Base-by-base conservation (phyloP, 2,329 filamentous ascomycete genomes). In the Furcasterigmium furcatum region DNA sequence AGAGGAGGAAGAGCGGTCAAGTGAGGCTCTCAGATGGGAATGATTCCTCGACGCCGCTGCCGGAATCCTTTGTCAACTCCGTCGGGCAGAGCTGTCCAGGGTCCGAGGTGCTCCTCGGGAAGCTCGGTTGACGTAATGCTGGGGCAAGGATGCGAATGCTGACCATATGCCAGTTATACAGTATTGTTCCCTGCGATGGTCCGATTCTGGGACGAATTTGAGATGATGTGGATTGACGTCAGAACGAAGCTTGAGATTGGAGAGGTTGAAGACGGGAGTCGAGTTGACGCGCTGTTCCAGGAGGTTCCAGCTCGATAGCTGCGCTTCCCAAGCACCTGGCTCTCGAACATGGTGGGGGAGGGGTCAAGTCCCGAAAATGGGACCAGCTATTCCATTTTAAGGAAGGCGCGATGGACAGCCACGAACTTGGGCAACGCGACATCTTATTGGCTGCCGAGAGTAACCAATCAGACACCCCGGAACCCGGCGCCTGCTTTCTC, bases 381-480 rank as follows among this genome's bases (percentile, higher is more conserved):
- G 34, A 16, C 34, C 6, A 14, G n/a, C 34, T 36, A 36, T 18
- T 16, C 34, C 34, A 18, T 16, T 10, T 18, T 16, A 16, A 16
- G 12, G n/a, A 36, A 36, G 34, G n/a, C 19, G 34, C 16, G 19
- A 16, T 36, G 18, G 34, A 16, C 34, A 36, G 18, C n/a, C n/a
- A 9, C n/a, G 16, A 4, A 18, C n/a, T 9, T 13, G 36, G n/a
- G 34, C 30, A 40, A 46, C 46, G 43, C 24, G 25, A 10, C 2
- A 34, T 36, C 3, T 30, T 12, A 50, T 50, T 50, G 48, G 48
- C 24, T 49, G 43, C 40, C 19, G 5, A 18, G 0, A 1, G 2
- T 7, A 4, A 4, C 49, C 49, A 51, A 49, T 49, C 43, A 51
- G 1, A 29, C 1, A 12, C 34, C 16, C n/a, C 34, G 34, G 34